A percentile compares a stretch with the other conserved stretches of the same genome.
These are phyloP conservation scores for Eucalyptus sp. DNA, from an alignment of 345 rosid genomes.

Conservation along the genomic window DNA sequence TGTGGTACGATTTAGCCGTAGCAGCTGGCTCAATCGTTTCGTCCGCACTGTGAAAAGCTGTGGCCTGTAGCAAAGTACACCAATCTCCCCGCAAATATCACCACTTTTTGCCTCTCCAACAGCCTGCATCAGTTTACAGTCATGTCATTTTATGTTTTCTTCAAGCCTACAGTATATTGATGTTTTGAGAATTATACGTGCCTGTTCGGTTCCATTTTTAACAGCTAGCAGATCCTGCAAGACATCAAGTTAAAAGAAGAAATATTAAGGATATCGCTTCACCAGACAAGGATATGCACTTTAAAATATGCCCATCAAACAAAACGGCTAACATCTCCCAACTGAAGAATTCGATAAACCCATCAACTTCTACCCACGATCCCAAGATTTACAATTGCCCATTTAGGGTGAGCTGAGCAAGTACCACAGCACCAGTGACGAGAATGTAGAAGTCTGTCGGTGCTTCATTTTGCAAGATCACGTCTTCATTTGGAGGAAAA, in stretches of 20 bases:
- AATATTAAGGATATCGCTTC: background rate
- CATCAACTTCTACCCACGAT: background rate
- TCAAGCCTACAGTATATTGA: background rate
- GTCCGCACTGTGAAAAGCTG: conserved; percentile 14
- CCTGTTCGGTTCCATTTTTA: conserved; percentile 38
- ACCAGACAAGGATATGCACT: background rate
- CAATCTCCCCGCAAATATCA: conserved; percentile 8
- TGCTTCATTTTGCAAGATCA: conserved; percentile 77
- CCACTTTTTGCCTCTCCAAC: conserved; percentile 2
- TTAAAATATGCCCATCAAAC: background rate
- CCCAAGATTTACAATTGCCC: background rate
- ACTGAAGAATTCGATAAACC: background rate
- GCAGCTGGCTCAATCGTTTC: conserved; percentile 5
- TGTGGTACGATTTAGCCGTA: conserved; percentile 3
- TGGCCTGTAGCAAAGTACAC: conserved; percentile 3
- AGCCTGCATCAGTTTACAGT: background rate
- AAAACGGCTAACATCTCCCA: background rate
- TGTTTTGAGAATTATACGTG: background rate
- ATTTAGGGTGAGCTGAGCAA: background rate
- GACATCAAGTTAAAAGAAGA: background rate
- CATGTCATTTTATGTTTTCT: background rate
- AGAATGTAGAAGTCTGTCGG: conserved; percentile 75
- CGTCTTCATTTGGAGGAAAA: conserved; percentile 84
- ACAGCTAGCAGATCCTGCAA: conserved; percentile 41
- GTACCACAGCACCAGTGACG: conserved; percentile 63